Evolutionary conservation across 2,329 filamentous ascomycete species (phyloP).

Genomic region (Monosporascus ibericus): DNA sequence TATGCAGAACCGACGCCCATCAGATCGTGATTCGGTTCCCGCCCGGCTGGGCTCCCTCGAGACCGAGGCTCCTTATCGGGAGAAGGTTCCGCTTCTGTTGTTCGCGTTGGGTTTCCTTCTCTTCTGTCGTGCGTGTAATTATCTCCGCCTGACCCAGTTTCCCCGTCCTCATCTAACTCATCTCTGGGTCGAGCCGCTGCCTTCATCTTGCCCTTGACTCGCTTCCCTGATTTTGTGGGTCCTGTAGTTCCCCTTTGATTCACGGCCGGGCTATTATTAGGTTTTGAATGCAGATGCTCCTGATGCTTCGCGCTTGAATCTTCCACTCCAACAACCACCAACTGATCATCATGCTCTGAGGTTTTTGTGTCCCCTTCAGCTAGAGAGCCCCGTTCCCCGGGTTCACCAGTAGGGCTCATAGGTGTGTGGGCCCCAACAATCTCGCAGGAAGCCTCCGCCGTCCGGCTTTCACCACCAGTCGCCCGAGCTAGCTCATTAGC

Average conservation of each 20-base stretch:
- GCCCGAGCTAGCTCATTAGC: slow-evolving; percentile 13
- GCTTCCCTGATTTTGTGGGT: not conserved
- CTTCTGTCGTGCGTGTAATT: slow-evolving; percentile 15
- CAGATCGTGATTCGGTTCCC: slow-evolving; percentile 5
- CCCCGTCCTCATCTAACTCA: slow-evolving; percentile 3
- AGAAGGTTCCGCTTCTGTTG: slow-evolving; percentile 13
- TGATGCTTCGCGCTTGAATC: slow-evolving; percentile 1
- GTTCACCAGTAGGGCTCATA: slow-evolving; percentile 4
- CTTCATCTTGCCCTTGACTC: not conserved
- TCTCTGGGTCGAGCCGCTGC: slow-evolving; percentile 1
- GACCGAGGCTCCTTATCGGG: slow-evolving; percentile 7
- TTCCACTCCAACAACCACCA: slow-evolving; percentile 2
- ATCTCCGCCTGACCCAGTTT: slow-evolving; percentile 3
- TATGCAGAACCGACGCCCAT: slow-evolving; percentile 15
- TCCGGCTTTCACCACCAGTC: slow-evolving; percentile 15
- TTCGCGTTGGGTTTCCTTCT: slow-evolving; percentile 11
- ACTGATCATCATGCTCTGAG: slow-evolving; percentile 3
- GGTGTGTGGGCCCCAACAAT: slow-evolving; percentile 6
- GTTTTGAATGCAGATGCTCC: slow-evolving; percentile 1
- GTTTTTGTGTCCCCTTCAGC: slow-evolving; percentile 7
- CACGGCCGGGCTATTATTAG: not conserved
- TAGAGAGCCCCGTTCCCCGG: slow-evolving; percentile 6
- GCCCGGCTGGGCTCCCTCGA: slow-evolving; percentile 7
- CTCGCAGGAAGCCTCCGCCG: slow-evolving; percentile 9
- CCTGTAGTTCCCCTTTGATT: slow-evolving; percentile 4